Percentiles rank a stretch among this genome's conserved stretches.
Conservation (phyloP, 345 rosid species). For the Arabidopsis thaliana region DNA sequence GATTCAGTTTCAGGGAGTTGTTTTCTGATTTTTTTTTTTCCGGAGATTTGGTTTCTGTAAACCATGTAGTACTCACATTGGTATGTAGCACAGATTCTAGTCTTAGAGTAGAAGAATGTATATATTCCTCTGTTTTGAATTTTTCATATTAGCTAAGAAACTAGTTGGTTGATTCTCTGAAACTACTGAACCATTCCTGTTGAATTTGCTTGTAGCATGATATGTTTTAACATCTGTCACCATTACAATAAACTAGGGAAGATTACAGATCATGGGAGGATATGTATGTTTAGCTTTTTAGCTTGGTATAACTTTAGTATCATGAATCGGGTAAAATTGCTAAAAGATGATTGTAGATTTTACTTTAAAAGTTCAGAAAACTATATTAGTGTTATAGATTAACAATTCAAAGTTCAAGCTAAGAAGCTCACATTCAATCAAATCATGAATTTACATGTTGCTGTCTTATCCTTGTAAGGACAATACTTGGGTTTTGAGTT, state of each 20-base stretch:
- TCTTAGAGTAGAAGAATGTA: neutral
- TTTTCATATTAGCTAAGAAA: neutral
- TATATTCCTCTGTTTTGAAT: neutral
- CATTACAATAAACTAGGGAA: neutral
- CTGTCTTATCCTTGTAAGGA: slow-evolving; percentile 39
- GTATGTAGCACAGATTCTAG: neutral
- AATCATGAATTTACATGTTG: slow-evolving; percentile 47
- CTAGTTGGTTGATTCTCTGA: neutral
- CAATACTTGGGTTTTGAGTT: slow-evolving; percentile 42
- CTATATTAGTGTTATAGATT: neutral
- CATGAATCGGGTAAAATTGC: neutral
- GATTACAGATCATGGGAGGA: neutral
- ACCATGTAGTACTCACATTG: neutral
- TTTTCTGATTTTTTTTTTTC: neutral
- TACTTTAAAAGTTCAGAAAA: neutral
- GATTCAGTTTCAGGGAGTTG: neutral
- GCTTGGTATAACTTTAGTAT: neutral
- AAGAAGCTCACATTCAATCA: slow-evolving; percentile 41
- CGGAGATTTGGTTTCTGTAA: neutral
- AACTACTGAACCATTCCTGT: neutral
- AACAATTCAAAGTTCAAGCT: slow-evolving; percentile 12
- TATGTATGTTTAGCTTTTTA: slow-evolving; percentile 7
- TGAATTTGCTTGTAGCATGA: neutral
- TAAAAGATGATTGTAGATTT: neutral
- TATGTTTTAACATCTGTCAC: too few species aligned